Base-by-base conservation (phyloP, 768 basidiomycete species). In the Leccinum rimulosum region DNA sequence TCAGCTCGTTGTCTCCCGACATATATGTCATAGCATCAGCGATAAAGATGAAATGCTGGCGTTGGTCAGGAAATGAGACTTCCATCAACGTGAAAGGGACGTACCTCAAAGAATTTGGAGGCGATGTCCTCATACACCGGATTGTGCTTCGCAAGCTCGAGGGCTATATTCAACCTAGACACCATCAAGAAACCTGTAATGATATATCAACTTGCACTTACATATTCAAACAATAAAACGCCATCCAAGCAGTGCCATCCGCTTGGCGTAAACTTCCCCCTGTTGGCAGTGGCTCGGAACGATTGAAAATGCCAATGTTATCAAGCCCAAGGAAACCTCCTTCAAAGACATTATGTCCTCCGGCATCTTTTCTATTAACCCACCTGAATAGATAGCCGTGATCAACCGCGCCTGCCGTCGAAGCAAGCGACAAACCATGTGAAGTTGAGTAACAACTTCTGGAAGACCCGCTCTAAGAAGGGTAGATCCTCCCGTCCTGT, bases 241-340 rank as follows among this genome's bases (percentile, higher is more conserved):
- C 97, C 97, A 99, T 99, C 97, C 97, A 99, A 0, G 96, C 93
- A 6, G 97, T 99, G 9, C 96, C 96, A 71, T 99, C 97, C 8
- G 97, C 95, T 76, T 99, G 97, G 55, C 96, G 94, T 59, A 99
- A 79, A 17, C 77, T 84, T 9, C 97, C 97, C 35, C 96, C 96
- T 6, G 95, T 98, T 7, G 97, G 97, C 27, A 99, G 76, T 28
- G 94, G 92, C 73, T 99, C 97, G 2, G 94, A 97, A 50, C 97
- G 89, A 76, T 99, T 99, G 80, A 99, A 99, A 6, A 93, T 86
- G 12, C 95, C 95, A 61, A 99, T 98, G 68, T 99, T 99, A 78
- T 99, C 97, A 45, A 99, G 79, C 31, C 97, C 97, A 40, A 99
- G 82, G 80, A 99, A 98, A 19, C 97, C 97, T 52, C 97, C 97